These are phyloP conservation scores for Akanthomyces muscarius DNA, from an alignment of 2,329 filamentous ascomycete species.

Conservation along the genomic window DNA sequence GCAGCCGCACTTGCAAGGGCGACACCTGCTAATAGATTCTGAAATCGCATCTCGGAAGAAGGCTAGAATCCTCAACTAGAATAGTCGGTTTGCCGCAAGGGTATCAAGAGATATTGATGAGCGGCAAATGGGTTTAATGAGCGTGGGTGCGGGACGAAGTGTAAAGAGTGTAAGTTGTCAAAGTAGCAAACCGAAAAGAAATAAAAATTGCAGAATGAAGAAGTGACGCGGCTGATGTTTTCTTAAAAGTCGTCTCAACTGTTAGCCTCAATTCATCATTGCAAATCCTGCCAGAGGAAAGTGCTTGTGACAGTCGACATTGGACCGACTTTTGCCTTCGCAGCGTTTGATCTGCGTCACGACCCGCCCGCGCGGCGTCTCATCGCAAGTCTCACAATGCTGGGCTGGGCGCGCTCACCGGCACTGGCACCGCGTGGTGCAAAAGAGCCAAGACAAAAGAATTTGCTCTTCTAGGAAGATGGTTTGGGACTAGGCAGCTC, in stretches of 20 bases:
- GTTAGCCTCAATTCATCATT: no score
- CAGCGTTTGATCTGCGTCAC: constrained; percentile 15
- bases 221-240: neutral
- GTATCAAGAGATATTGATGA: neutral
- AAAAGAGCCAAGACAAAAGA: neutral
- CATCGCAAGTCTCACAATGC: constrained; percentile 15
- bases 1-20: constrained; percentile 7
- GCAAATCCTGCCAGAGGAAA: neutral
- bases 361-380: constrained; percentile 5
- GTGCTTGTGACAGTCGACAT: neutral
- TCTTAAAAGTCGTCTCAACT: constrained; percentile 12
- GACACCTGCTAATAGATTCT: neutral
- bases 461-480: neutral
- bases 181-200: neutral
- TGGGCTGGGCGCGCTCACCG: neutral
- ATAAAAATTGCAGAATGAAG: neutral
- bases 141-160: neutral
- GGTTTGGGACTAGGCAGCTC: neutral
- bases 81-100: neutral
- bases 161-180: neutral
- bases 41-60: neutral
- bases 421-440: no score
- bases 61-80: neutral
- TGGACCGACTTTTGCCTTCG: neutral
- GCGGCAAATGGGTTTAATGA: neutral